A percentile compares a stretch with the other conserved stretches of the same genome.
phyloP scores from a whole-genome alignment of 108 stramenopile species.

The Cyclotella baltica region DNA sequence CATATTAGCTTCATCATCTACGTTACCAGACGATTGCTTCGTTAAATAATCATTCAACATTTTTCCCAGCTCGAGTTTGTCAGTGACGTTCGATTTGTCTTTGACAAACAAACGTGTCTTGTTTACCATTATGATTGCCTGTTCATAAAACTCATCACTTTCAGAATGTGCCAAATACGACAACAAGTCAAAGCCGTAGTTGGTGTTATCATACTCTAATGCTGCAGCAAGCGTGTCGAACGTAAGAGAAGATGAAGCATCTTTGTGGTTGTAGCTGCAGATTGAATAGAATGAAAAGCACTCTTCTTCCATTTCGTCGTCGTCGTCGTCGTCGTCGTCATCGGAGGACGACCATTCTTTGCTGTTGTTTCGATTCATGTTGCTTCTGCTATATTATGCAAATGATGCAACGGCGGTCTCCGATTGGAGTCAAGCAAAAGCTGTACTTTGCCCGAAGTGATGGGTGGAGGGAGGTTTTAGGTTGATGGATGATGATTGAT shows the following conservation, averaged over 20 bases:
- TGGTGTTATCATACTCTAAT: conserved; percentile 39
- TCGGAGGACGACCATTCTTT: conserved; percentile 48
- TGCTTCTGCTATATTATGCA: not conserved
- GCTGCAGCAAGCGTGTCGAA: conserved; percentile 44
- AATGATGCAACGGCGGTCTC: too few species aligned
- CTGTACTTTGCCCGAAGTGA: too few species aligned
- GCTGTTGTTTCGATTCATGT: conserved; percentile 19
- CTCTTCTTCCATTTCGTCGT: conserved; percentile 34
- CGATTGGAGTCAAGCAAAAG: too few species aligned
- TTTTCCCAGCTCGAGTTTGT: conserved; percentile 30
- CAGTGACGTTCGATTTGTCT: conserved; percentile 18
- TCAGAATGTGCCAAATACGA: conserved; percentile 18
- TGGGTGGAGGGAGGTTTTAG: too few species aligned
- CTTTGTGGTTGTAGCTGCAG: conserved; percentile 34
- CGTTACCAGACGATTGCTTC: conserved; percentile 13
- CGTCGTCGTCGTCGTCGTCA: conserved; percentile 32
- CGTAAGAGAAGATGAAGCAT: conserved; percentile 23
- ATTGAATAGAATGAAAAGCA: conserved; percentile 39
- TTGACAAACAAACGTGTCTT: conserved; percentile 54
- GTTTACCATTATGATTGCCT: conserved; percentile 51
- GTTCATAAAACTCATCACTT: conserved; percentile 55
- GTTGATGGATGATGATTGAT: too few species aligned
- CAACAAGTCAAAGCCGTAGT: conserved; percentile 47
- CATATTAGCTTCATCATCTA: conserved; percentile 36
- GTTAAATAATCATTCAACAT: conserved; percentile 36